Evolutionary conservation across 2,329 filamentous ascomycete species (phyloP), one percentile per base, ranked within the genome.

Genomic region (Botrytis medusae): DNA sequence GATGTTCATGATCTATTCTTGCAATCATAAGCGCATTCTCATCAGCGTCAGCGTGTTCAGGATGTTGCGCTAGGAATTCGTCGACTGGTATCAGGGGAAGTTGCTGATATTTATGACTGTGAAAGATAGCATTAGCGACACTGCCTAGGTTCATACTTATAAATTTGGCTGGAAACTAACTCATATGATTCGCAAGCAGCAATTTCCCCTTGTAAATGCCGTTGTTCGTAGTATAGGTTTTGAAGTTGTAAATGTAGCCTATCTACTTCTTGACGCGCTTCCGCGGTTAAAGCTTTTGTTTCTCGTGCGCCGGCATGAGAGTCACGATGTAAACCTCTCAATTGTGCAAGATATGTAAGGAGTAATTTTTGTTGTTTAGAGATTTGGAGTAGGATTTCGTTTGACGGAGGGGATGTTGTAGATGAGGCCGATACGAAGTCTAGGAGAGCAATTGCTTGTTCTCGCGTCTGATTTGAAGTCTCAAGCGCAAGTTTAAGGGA

Each of bases 161-260:
- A 3, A 8, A 57, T 29, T 57, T 34, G 14, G n/a, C 2, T 42
- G 68, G 25, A n/a, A 20, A 88, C 93, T 75, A 84, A 97, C 94
- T 97, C 93, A 79, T 97, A 98, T 69, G 91, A 92, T 81, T 97
- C 93, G 82, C 96, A 98, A 14, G 93, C 94, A 0, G 89, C 86
- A 75, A 99, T 98, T 83, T 99, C 96, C 67, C 93, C 93, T 76
- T 93, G 90, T 72, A 99, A 85, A 82, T 98, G 94, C 72, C 93
- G 87, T 84, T 98, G 95, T 83, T 99, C 95, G 81, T 99, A 99
- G 82, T 96, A 97, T 12, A 99, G 85, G 80, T 99, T 99, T 83
- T 98, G 95, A 72, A 99, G 87, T 80, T 97, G 93, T 54, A 99
- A 87, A 81, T 98, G 95, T 75, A 99, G 86, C 68, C 91, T 90